These are phyloP conservation scores for Penicillium sp. DNA, from an alignment of 2,329 filamentous ascomycete species.

Conservation along the genomic window DNA sequence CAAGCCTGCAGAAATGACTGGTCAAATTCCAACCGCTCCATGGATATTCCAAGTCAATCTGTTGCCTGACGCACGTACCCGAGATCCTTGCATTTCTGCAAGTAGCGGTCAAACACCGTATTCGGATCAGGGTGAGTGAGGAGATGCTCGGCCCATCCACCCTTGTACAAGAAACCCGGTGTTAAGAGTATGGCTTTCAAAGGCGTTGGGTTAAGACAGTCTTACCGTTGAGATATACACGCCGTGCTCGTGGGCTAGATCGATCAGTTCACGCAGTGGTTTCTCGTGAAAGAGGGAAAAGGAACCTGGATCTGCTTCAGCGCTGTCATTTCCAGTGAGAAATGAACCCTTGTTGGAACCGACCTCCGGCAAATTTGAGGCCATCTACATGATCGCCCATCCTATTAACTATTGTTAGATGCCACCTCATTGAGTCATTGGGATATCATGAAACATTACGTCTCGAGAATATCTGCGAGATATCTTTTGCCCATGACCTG, in stretches of 20 bases:
- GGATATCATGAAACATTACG: slow-evolving; percentile 35
- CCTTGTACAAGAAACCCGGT: slow-evolving; percentile 30
- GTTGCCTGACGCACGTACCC: slow-evolving; percentile 32
- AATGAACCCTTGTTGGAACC: neutral
- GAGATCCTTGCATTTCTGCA: slow-evolving; percentile 53
- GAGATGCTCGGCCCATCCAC: slow-evolving; percentile 56
- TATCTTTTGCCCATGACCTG: slow-evolving; percentile 54
- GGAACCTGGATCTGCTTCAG: slow-evolving; percentile 37
- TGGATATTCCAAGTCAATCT: too few relatives aligned
- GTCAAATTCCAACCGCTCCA: slow-evolving; percentile 2
- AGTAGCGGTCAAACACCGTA: slow-evolving; percentile 52
- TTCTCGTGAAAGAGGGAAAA: slow-evolving; percentile 53
- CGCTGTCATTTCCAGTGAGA: neutral
- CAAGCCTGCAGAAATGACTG: slow-evolving; percentile 41
- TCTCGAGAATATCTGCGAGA: slow-evolving; percentile 54
- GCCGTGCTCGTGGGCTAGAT: slow-evolving; percentile 50
- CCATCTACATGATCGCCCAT: slow-evolving; percentile 57
- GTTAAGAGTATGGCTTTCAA: neutral
- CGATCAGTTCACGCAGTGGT: slow-evolving; percentile 48
- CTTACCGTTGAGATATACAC: slow-evolving; percentile 55
- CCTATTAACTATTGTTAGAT: slow-evolving; percentile 25
- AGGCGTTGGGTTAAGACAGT: neutral
- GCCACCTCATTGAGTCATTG: neutral
- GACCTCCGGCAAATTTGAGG: slow-evolving; percentile 55
- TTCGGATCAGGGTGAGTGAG: slow-evolving; percentile 49